Base-by-base conservation (phyloP, 2,329 filamentous ascomycete genomes). In the Tolypocladium amazonense region DNA sequence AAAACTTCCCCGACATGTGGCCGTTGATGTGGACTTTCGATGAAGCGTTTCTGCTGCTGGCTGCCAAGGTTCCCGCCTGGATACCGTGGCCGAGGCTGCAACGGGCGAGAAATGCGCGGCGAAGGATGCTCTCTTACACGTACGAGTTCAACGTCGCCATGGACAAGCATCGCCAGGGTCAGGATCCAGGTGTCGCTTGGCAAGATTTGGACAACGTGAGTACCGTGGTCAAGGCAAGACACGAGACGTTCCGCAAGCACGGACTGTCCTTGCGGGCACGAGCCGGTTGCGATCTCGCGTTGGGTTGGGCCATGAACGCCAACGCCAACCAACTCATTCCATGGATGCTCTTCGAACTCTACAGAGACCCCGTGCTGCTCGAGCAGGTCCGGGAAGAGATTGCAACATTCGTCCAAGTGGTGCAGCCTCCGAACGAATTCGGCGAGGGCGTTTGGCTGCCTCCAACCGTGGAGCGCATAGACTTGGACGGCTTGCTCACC, bases 341-440 rank as follows among this genome's bases (percentile, higher is more conserved):
- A 7, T 79, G 77, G 77, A 69, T 77, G 63, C 63, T 79, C 0
- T 72, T 73, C 58, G 73, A 78, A 56, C 66, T 78, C 12, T 72
- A 71, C 60, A 69, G 71, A 12, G 74, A 77, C 27, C 65, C 69
- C 0, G 68, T 73, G 14, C 70, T 78, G 3, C 67, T 77, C 1
- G 67, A 66, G 37, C 69, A 73, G 30, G 67, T 79, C 33, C 72
- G 73, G 18, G 69, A 72, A 3, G 76, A 78, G 63, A 69, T 78
- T 58, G 68, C 67, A 9, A 70, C 71, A 0, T 70, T 65, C 43
- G 63, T 75, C 18, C 59, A 66, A 14, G 65, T 70, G 6, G 63
- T 70, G 3, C 71, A 74, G 57, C 74, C 71, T 5, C 65, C 62
- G 20, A 70, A 74, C 45, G 72, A 73, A 0, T 76, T 75, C 47